A percentile compares a stretch with the other conserved stretches of the same genome.
phyloP scores from a whole-genome alignment of 2,329 filamentous ascomycete genomes.

The Talaromyces sp. region DNA sequence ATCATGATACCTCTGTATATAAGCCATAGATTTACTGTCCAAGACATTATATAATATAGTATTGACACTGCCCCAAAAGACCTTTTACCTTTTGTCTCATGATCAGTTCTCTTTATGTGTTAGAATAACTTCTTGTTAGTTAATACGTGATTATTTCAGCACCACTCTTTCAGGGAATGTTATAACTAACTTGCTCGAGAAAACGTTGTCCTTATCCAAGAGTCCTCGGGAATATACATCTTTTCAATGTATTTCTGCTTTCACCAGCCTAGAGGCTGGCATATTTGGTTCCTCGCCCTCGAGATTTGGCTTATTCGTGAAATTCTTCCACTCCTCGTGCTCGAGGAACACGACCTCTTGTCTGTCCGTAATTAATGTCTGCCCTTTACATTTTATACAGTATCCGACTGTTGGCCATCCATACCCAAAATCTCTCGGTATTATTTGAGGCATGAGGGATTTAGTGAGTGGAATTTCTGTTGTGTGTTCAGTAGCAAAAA shows the following conservation, averaged over 20 bases:
- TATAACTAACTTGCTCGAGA: slow-evolving; percentile 4
- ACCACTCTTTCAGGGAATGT: not conserved
- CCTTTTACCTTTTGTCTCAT: no score
- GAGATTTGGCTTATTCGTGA: not conserved
- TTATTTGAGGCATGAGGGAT: no score
- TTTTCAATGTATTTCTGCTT: slow-evolving; percentile 5
- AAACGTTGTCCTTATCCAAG: slow-evolving; percentile 2
- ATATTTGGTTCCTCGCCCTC: not conserved
- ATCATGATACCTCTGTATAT: no score
- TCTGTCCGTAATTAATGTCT: not conserved
- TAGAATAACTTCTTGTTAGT: slow-evolving; percentile 1
- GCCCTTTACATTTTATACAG: slow-evolving; percentile 4
- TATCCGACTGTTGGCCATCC: not conserved
- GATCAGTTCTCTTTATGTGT: no score
- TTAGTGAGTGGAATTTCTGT: no score
- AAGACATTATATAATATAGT: no score
- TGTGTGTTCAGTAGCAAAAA: no score
- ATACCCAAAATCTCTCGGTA: no score
- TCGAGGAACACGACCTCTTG: not conserved
- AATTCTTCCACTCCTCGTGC: slow-evolving; percentile 3
- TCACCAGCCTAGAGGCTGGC: not conserved
- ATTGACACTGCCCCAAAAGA: no score
- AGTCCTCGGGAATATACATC: not conserved
- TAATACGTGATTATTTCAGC: not conserved
- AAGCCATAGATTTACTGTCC: no score